Evolutionary conservation across 2,329 filamentous ascomycete genomes (phyloP).

Genomic region (Grosmannia clavigera): DNA sequence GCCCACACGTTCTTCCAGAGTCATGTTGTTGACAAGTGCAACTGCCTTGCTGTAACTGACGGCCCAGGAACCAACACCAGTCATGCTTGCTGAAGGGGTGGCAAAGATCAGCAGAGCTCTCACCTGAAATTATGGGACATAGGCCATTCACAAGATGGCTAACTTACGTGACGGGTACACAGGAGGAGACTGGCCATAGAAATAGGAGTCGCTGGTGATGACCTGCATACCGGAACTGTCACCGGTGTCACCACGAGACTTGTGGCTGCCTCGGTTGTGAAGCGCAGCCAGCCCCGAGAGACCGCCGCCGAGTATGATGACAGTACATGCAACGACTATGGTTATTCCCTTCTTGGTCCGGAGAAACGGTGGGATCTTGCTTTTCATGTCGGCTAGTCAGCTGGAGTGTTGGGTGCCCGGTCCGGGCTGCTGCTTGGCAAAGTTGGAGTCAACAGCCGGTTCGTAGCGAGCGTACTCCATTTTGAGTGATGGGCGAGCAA

Average conservation of each 20-base stretch:
- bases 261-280: constrained; percentile 5
- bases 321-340: constrained; percentile 14
- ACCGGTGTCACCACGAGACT: not conserved
- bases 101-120: not conserved
- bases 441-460: not conserved
- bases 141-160: not conserved
- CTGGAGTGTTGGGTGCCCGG: constrained; percentile 4
- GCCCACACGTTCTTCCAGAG: constrained; percentile 63
- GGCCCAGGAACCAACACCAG: constrained; percentile 52
- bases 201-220: constrained; percentile 29
- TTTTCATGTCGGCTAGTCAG: constrained; percentile 18
- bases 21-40: constrained; percentile 57
- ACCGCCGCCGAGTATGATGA: constrained; percentile 23
- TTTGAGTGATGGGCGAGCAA: no score
- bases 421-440: not conserved
- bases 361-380: constrained; percentile 17
- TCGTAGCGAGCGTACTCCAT: not conserved
- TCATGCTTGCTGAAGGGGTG: constrained; percentile 30
- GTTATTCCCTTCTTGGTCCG: constrained; percentile 18
- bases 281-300: constrained; percentile 23
- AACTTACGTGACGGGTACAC: constrained; percentile 39
- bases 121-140: not conserved
- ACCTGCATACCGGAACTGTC: constrained; percentile 1
- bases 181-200: constrained; percentile 37
- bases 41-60: constrained; percentile 54